phyloP scores from a whole-genome alignment of 305 asterid genomes.

The Fraxinus sp. region DNA sequence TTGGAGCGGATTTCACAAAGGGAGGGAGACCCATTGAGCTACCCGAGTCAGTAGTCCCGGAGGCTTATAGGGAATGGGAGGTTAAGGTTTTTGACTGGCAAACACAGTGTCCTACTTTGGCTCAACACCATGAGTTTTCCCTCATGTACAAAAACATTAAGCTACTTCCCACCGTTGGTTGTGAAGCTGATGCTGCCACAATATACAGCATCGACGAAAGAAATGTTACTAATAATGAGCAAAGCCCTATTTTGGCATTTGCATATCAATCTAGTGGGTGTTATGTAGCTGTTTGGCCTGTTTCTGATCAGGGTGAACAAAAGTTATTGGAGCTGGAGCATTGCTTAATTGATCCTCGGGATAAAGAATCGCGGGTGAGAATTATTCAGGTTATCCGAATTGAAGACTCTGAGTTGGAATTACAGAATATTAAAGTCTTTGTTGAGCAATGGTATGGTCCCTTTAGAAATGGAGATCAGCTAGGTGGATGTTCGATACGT shows the following conservation, averaged over 20 bases:
- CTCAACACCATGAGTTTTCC: conserved; percentile 30
- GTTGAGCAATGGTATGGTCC: conserved; percentile 96
- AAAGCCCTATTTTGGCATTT: conserved; percentile 30
- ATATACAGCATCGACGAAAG: conserved; percentile 47
- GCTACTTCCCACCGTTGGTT: conserved; percentile 93
- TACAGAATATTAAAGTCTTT: conserved; percentile 52
- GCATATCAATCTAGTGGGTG: conserved; percentile 63
- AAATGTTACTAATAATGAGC: conserved; percentile 16
- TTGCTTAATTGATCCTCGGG: conserved; percentile 66
- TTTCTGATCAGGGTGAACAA: not conserved
- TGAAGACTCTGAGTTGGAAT: conserved; percentile 30
- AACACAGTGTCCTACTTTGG: conserved; percentile 90
- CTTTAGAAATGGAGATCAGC: conserved; percentile 83
- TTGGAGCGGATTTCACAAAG: conserved; percentile 74
- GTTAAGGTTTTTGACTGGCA: conserved; percentile 92
- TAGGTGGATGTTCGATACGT: conserved; percentile 88
- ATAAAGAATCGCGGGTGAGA: conserved; percentile 62
- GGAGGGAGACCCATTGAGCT: conserved; percentile 64
- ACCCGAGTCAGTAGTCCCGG: conserved; percentile 83
- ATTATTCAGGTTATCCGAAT: conserved; percentile 49
- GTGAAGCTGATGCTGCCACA: conserved; percentile 97
- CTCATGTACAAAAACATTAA: conserved; percentile 56
- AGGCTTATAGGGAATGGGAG: conserved; percentile 89
- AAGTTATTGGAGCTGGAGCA: conserved; percentile 60
- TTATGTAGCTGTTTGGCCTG: conserved; percentile 70